Base-by-base conservation (phyloP, 2,329 filamentous ascomycete species). In the Fusarium fujikuroi region DNA sequence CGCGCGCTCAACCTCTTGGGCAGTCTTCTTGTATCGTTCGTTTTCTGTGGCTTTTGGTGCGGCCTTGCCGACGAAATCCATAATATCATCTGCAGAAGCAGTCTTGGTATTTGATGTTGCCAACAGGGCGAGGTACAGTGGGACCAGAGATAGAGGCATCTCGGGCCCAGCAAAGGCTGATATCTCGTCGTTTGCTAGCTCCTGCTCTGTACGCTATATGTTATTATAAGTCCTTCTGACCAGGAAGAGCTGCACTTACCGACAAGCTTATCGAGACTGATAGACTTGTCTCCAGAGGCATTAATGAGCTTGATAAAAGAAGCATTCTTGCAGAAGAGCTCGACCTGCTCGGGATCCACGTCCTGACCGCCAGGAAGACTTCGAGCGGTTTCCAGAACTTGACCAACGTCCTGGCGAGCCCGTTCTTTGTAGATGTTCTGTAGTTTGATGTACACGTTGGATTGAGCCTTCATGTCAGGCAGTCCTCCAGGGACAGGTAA, bases 401-500 rank as follows among this genome's bases (percentile, higher is more conserved):
- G 92, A 36, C 89, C 88, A 19, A 92, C 85, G 78, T 99, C 96
- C 77, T 89, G 85, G 39, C 92, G 90, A 47, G 96, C 95, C 82
- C 97, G 97, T 28, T 86, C 83, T 83, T 97, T 98, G 89, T 98
- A 99, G 67, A 98, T 90, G 76, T 93, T 95, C 80, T 98, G 96
- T 18, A 99, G 87, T 77, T 91, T 87, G 74, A 99, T 92, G 84
- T 99, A 99, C 70, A 97, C 92, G 63, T 88, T 90, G 7, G 95
- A 97, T 79, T 95, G 90, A 6, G 96, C 95, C 85, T 99, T 99
- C 96, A 99, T 99, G 81, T 99, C 96, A 4, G 97, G 96, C 4
- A 99, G 86, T 7, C 92, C 91, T 18, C 96, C 97, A 1, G 95
- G 92, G 1, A 99, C 86, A 21, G 96, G 96, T 9, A 99, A 87